These are phyloP conservation scores for Candida loeiensis DNA, from an alignment of 805 yeast species.

Conservation along the genomic window DNA sequence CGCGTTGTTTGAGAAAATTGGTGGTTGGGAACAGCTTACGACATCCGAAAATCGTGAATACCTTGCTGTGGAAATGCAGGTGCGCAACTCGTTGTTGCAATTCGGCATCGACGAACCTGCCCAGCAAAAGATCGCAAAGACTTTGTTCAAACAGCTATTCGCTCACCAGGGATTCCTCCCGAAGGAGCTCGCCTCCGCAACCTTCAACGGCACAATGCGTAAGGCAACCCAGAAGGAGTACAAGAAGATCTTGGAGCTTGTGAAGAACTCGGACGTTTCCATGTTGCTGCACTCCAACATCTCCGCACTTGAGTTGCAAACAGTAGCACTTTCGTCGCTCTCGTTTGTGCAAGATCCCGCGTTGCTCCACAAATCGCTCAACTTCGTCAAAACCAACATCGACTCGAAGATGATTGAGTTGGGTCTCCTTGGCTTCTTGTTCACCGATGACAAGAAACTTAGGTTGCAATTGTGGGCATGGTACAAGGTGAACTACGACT, in stretches of 20 bases:
- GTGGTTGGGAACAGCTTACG: constrained; percentile 27
- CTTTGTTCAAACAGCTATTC: constrained; percentile 41
- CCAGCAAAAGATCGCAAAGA: constrained; percentile 31
- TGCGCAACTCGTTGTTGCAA: constrained; percentile 42
- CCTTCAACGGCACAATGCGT: constrained; percentile 40
- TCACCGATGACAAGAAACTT: constrained; percentile 28
- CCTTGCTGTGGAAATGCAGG: constrained; percentile 38
- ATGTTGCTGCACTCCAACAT: constrained; percentile 36
- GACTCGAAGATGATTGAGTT: constrained; percentile 54
- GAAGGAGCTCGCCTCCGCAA: constrained; percentile 43
- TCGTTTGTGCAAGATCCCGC: constrained; percentile 47
- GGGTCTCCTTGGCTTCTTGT: constrained; percentile 52
- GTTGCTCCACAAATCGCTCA: constrained; percentile 50
- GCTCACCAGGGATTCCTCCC: constrained; percentile 49
- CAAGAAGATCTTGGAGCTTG: constrained; percentile 55
- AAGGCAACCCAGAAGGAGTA: constrained; percentile 47
- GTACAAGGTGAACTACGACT: constrained; percentile 51
- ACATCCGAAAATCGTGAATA: constrained; percentile 10
- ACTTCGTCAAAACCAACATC: constrained; percentile 54
- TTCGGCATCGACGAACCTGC: constrained; percentile 31
- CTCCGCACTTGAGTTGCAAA: constrained; percentile 42
- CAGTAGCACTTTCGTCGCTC: constrained; percentile 52
- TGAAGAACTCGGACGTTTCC: constrained; percentile 48
- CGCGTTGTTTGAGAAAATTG: constrained; percentile 22
- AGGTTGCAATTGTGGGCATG: constrained; percentile 50